Evolutionary conservation across 805 yeast genomes (phyloP), one percentile per base, ranked within the genome.

Genomic region (Candida krabiensis): DNA sequence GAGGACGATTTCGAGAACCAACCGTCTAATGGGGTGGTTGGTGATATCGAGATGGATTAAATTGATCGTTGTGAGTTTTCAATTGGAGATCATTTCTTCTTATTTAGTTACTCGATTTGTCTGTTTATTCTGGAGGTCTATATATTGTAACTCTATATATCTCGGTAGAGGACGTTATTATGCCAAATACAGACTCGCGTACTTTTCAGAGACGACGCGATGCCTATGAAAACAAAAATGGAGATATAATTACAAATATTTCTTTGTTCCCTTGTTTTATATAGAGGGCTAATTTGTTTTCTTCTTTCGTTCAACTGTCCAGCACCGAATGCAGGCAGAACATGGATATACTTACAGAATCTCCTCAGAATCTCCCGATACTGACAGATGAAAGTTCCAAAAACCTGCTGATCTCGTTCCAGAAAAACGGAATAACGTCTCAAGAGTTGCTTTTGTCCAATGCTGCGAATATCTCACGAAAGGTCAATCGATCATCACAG

Each of bases 361-460:
- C 52, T 9, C 38, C 43, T 11, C 27, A 22, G 0, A 36, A 52
- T 6, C 60, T 74, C 15, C 35, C 46, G 13, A 46, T 68, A 13
- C 52, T 69, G n/a, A 55, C 56, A 43, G 59, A 58, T 3, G 61
- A 60, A 1, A 52, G 56, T n/a, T 66, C 56, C 45, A 43, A 45
- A 7, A 49, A 43, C 3, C 47, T 68, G 30, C 36, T 63, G 13
- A 55, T 57, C 3, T 46, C 61, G 4, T 55, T 66, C 12, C 48
- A 36, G 17, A 44, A 41, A 9, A 50, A 49, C 34, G 57, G 61
- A 17, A 53, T 75, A 3, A 55, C 74, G 0, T 59, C 67, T 1
- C 46, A 66, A 4, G 79, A 74, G 33, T 52, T 75, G 9, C 41
- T 73, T 17, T 56, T 73, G 2, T 57, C 70, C 9, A 51, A 68